Conservation (phyloP, 331 rosid genomes). For the Telfairia occidentalis region DNA sequence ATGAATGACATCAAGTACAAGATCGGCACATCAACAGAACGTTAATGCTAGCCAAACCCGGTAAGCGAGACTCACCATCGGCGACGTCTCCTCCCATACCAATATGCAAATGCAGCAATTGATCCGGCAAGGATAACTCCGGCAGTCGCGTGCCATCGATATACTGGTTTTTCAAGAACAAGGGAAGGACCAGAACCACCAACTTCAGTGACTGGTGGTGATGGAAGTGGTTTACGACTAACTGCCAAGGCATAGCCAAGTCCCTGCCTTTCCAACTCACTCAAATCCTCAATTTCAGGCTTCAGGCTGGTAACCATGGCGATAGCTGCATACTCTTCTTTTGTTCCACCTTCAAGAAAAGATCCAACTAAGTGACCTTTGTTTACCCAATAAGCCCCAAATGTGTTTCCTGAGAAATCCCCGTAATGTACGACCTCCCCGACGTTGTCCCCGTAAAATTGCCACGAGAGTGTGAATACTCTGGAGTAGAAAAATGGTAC, state of each 20-base stretch:
- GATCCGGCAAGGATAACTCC: conserved; percentile 85
- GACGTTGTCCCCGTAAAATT: conserved; percentile 70
- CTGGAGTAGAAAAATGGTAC: conserved; percentile 94
- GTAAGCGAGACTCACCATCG: conserved; percentile 46
- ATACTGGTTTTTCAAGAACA: conserved; percentile 47
- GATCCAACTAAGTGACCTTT: conserved; percentile 72
- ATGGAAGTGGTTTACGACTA: conserved; percentile 31
- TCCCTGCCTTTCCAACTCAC: conserved; percentile 75
- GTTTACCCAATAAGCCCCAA: conserved; percentile 88
- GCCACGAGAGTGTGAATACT: conserved; percentile 90
- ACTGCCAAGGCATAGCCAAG: conserved; percentile 50
- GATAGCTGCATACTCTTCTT: conserved; percentile 58
- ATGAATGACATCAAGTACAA: conserved; percentile 18
- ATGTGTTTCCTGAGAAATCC: conserved; percentile 59
- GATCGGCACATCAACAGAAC: conserved; percentile 9
- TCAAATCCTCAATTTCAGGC: conserved; percentile 63
- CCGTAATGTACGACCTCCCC: conserved; percentile 87
- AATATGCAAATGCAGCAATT: conserved; percentile 66
- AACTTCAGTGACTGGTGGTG: conserved; percentile 23
- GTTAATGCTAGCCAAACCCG: neutral
- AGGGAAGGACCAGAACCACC: conserved; percentile 21
- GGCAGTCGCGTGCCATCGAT: conserved; percentile 70
- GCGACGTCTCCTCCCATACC: conserved; percentile 72
- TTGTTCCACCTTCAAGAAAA: conserved; percentile 72
- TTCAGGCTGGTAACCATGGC: conserved; percentile 59